Evolutionary conservation across 148 eudicot genomes (phyloP).

Genomic region (Spergularia marina): DNA sequence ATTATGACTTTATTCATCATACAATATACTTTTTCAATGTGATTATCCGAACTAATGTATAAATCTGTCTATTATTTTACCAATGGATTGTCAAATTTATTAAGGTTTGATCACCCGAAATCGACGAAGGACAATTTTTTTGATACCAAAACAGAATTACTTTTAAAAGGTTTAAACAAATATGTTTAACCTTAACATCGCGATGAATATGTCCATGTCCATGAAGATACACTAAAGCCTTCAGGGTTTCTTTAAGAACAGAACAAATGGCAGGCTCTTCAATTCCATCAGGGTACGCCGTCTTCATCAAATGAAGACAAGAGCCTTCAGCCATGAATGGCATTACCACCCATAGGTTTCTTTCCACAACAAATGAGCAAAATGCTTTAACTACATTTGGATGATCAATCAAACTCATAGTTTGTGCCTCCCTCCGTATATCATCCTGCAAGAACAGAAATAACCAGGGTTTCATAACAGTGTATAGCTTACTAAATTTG

Average conservation of each 20-base stretch:
- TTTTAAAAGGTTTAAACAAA: neutral
- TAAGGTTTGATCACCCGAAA: too few species aligned
- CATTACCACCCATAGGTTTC: conserved; percentile 93
- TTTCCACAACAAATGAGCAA: conserved; percentile 94
- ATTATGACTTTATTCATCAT: too few species aligned
- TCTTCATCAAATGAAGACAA: conserved; percentile 92
- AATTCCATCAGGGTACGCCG: conserved; percentile 87
- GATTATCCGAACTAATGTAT: too few species aligned
- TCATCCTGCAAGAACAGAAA: conserved; percentile 60
- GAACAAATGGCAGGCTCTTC: conserved; percentile 88
- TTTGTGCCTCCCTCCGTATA: conserved; percentile 94
- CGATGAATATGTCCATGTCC: conserved; percentile 97
- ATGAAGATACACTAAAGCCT: conserved; percentile 93
- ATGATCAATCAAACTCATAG: conserved; percentile 93
- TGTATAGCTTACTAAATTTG: neutral
- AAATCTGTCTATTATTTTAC: too few species aligned
- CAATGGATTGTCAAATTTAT: too few species aligned
- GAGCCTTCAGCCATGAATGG: conserved; percentile 99
- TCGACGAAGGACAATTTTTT: too few species aligned
- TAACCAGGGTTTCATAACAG: neutral
- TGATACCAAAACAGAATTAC: neutral
- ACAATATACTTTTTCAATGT: too few species aligned
- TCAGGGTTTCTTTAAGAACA: conserved; percentile 87
- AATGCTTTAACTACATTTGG: conserved; percentile 79
- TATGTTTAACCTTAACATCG: conserved; percentile 69